Conservation (phyloP, 2,329 filamentous ascomycete genomes). For the Tolypocladium cylindrosporum region DNA sequence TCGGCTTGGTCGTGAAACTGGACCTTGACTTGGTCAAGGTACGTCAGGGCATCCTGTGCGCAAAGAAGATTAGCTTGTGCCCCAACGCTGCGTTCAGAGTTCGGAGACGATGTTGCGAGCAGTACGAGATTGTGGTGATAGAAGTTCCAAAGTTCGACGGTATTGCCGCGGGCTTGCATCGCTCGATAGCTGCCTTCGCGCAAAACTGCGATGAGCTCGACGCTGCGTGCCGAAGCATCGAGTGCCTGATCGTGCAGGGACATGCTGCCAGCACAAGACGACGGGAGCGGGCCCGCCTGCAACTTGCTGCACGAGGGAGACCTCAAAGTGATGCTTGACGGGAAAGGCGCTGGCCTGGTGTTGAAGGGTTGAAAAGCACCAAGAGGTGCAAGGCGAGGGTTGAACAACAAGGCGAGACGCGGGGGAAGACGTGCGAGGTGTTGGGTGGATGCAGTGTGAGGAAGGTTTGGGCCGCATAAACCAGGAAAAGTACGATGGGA, state of each 20-base stretch:
- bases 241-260: background rate
- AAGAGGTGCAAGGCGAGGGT: background rate
- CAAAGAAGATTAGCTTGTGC: constrained; percentile 4
- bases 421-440: background rate
- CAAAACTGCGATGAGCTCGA: background rate
- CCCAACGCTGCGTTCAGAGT: background rate
- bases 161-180: background rate
- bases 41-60: constrained; percentile 66
- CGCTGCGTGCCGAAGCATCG: background rate
- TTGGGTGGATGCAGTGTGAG: background rate
- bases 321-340: background rate
- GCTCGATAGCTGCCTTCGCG: background rate
- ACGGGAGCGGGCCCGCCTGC: background rate
- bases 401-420: background rate
- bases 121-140: constrained; percentile 15
- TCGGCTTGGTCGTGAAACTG: constrained; percentile 95
- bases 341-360: background rate
- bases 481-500: background rate
- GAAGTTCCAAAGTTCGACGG: constrained; percentile 10
- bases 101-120: constrained; percentile 3
- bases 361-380: background rate
- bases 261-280: background rate
- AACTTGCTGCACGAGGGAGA: background rate
- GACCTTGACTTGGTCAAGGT: constrained; percentile 96
- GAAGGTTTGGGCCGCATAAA: background rate